Conservation (phyloP, 345 rosid species). For the Salix caprea region DNA sequence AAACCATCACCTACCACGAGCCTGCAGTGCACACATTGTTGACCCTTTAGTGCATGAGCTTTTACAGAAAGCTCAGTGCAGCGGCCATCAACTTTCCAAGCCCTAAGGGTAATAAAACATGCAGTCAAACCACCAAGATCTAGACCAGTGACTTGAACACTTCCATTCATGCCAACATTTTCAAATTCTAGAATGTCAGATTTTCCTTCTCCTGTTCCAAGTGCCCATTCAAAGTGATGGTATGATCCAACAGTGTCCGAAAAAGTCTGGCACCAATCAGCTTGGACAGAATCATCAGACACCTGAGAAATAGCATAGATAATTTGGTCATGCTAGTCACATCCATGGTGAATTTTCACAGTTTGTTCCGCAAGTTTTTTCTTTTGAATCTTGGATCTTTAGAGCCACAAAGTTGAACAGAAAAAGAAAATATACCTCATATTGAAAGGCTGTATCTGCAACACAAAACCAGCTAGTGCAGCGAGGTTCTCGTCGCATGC, state of each 20-base stretch:
- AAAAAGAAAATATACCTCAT: conserved; percentile 52
- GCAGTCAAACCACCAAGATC: conserved; percentile 56
- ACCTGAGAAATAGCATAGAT: conserved; percentile 52
- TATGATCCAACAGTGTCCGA: conserved; percentile 64
- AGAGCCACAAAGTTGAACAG: neutral
- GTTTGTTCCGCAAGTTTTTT: neutral
- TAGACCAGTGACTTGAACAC: conserved; percentile 62
- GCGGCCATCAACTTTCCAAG: conserved; percentile 78
- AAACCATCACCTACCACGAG: conserved; percentile 92
- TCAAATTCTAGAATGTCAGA: conserved; percentile 81
- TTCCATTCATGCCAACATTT: conserved; percentile 65
- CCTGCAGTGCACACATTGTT: conserved; percentile 84
- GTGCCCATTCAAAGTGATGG: conserved; percentile 93
- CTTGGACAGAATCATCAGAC: conserved; percentile 62
- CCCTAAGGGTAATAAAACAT: conserved; percentile 82
- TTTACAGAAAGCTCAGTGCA: conserved; percentile 74
- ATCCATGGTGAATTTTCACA: neutral
- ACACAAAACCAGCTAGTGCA: conserved; percentile 92
- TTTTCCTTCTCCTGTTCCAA: conserved; percentile 87
- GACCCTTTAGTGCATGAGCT: conserved; percentile 84
- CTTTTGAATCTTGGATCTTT: neutral
- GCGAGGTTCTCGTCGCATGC: conserved; percentile 74
- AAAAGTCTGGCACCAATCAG: conserved; percentile 81
- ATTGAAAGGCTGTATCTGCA: conserved; percentile 78
- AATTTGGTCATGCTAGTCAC: neutral